A percentile compares a stretch with the other conserved stretches of the same genome.
These are phyloP conservation scores for Penicillium brasilianum DNA, from an alignment of 2,329 filamentous ascomycete species.

Conservation along the genomic window DNA sequence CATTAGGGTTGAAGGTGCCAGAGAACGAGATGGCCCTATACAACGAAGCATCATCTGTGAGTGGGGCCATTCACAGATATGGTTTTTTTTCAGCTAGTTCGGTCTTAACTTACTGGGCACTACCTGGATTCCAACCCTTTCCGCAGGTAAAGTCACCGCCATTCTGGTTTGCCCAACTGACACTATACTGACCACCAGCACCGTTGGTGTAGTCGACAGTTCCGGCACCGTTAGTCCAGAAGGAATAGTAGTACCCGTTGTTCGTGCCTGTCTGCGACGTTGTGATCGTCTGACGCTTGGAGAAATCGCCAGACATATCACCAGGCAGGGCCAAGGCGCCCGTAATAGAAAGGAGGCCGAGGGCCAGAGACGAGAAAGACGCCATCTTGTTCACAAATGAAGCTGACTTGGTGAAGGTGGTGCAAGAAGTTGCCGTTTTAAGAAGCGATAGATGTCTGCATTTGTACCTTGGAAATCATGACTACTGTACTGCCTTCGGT, in stretches of 20 bases:
- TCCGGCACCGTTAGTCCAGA: conserved; percentile 55
- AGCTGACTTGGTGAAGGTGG: no score
- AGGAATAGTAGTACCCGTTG: conserved; percentile 57
- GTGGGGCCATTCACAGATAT: no score
- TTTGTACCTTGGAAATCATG: no score
- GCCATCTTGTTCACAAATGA: conserved; percentile 30
- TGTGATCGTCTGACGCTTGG: conserved; percentile 27
- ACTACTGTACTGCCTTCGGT: no score
- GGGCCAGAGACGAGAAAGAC: conserved; percentile 30
- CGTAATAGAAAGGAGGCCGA: conserved; percentile 27
- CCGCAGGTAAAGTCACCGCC: conserved; percentile 42
- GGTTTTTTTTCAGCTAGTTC: no score
- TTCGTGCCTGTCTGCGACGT: conserved; percentile 39
- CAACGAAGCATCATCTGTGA: no score
- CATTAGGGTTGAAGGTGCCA: conserved; percentile 36
- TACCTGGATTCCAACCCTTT: conserved; percentile 64
- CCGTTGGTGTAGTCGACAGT: conserved; percentile 54
- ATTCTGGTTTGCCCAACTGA: conserved; percentile 18
- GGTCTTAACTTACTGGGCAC: conserved; percentile 49
- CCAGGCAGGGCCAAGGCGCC: conserved; percentile 32
- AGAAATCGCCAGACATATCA: conserved; percentile 15
- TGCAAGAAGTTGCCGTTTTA: no score
- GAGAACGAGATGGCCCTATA: conserved; percentile 3
- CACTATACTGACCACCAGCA: conserved; percentile 40
- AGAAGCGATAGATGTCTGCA: no score